Conservation (phyloP, 306 rosid species). For the Begonia loranthoides region DNA sequence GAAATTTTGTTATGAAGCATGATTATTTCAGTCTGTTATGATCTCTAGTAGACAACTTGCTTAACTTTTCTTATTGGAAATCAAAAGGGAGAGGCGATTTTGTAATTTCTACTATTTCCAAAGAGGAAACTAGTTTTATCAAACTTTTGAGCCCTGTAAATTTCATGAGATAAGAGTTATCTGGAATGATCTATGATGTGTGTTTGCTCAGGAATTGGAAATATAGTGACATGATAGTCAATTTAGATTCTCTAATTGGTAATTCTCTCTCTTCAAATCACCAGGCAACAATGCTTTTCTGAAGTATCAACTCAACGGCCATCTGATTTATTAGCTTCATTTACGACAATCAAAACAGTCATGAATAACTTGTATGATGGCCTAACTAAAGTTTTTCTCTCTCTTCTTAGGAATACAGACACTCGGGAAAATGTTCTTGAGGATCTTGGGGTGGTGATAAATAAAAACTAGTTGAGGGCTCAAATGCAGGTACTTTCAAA, state of each 20-base stretch:
- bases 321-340: slow-evolving; percentile 70
- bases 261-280: slow-evolving; percentile 9
- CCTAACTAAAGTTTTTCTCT: slow-evolving; percentile 56
- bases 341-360: slow-evolving; percentile 65
- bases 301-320: slow-evolving; percentile 77
- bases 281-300: slow-evolving; percentile 91
- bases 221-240: not conserved
- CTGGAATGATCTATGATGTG: no score
- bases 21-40: no score
- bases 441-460: slow-evolving; percentile 89
- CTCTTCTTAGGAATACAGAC: slow-evolving; percentile 70
- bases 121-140: no score
- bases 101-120: no score
- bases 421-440: slow-evolving; percentile 77
- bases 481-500: slow-evolving; percentile 65
- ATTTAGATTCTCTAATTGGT: not conserved
- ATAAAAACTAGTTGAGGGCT: slow-evolving; percentile 87
- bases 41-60: no score
- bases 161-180: no score
- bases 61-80: no score
- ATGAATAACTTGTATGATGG: slow-evolving; percentile 81
- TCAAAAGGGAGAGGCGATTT: no score
- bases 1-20: no score
- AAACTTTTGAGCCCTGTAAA: no score
- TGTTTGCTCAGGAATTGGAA: not conserved